Base-by-base conservation (phyloP, 495 filamentous ascomycete genomes). In the Penicillium egyptiacum region DNA sequence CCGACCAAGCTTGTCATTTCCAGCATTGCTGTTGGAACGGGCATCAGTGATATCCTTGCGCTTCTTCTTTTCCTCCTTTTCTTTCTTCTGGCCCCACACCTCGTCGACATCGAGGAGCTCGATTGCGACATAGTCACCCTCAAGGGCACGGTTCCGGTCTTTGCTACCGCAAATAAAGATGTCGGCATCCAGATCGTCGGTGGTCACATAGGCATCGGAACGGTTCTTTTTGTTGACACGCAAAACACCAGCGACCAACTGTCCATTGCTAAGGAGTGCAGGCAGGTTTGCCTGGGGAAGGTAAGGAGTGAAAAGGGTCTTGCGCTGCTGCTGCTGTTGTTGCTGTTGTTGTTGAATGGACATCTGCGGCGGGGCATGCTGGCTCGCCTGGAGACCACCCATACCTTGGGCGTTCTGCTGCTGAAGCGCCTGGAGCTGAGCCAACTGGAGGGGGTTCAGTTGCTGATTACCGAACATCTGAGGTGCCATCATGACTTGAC, bases 41-140 rank as follows among this genome's bases (percentile, higher is more conserved):
- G 91, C 90, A 65, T 97, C 94, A 22, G 91, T 95, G 56, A 96
- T 94, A 66, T 98, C 94, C 79, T 98, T 98, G 70, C 94, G 89
- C 79, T 98, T 98, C 86, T 98, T 98, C 80, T 98, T 98, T 66
- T 98, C 94, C 71, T 98, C 94, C 68, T 98, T 98, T 70, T 98
- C 94, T 22, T 90, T 89, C 79, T 98, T 98, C 75, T 98, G 94
- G 16, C 87, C 84, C 94, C 94, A 98, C 10, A 98, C 94, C 66
- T 98, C 94, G 70, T 98, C 94, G 3, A 98, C 94, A 69, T 98
- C 94, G 26, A 98, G 86, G 19, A 98, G 86, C 70, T 98, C 94
- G 51, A 98, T 85, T 30, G 94, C 94, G 50, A 98, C 94, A 51
- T 93, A 82, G 69, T 98, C 94, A 56, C 94, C 94, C 75, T 98